Base-by-base conservation (phyloP, 768 basidiomycete genomes). In the Candolleomyces efflorescens region DNA sequence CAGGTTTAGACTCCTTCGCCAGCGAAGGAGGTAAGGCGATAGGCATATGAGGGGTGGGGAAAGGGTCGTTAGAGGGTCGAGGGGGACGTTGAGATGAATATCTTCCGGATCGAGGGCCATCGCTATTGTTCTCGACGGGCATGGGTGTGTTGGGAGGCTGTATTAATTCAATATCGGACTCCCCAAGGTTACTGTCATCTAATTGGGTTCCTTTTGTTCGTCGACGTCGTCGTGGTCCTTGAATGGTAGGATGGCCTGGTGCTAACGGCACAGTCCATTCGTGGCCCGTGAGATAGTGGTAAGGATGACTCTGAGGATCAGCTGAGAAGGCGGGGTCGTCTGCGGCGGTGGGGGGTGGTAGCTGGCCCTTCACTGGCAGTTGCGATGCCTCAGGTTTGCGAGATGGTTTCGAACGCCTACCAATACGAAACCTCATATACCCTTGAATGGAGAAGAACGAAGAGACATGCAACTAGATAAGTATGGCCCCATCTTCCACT, bases 281-380 rank as follows among this genome's bases (percentile, higher is more conserved):
- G 58, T 69, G 66, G 64, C 63, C 63, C 58, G 71, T 67, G 66
- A 39, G 36, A 49, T 59, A 60, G 63, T 72, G 67, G 67, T 68
- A 75, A 1, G 82, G 84, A 68, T 86, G 73, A 3, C 73, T 64
- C 54, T 71, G 72, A 17, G 83, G 84, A 70, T 84, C 78, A 53
- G 77, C 62, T 61, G 83, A 84, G 73, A 85, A 85, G 0, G 84
- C 84, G 51, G 82, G 84, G 62, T 82, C 81, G 63, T 80, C 74
- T 53, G 76, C 37, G 53, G 73, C 3, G 78, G 23, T 5, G 71
- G 60, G 64, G 53, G 59, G 18, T 72, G 52, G 63, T 68, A 51
- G 64, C 69, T 32, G 32, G 2, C 32, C 32, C 32, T 32, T 32
- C 32, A 67, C 55, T 39, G 65, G 59, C 23, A 45, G 50, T 58